These are phyloP conservation scores for Debaryomycetaceae sp. DNA, from an alignment of 1,139 yeast genomes.

Conservation along the genomic window DNA sequence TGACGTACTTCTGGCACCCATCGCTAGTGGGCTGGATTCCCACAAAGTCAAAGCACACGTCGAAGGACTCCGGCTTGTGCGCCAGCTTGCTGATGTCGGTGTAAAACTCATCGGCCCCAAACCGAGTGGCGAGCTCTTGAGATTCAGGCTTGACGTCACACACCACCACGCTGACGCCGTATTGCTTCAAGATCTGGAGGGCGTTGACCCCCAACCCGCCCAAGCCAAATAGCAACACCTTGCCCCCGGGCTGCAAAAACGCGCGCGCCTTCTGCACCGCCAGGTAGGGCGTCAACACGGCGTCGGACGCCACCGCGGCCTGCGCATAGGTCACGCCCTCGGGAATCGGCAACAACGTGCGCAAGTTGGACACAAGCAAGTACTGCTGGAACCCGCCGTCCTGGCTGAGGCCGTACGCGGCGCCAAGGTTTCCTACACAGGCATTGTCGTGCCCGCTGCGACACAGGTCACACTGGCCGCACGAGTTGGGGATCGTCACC, in stretches of 20 bases:
- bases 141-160: slow-evolving; percentile 34
- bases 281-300: slow-evolving; percentile 50
- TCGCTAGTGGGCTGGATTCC: slow-evolving; percentile 39
- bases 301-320: slow-evolving; percentile 49
- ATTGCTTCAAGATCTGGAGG: slow-evolving; percentile 38
- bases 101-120: slow-evolving; percentile 44
- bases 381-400: slow-evolving; percentile 53
- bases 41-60: slow-evolving; percentile 42
- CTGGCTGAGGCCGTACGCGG: slow-evolving; percentile 38
- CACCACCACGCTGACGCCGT: slow-evolving; percentile 39
- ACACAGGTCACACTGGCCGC: slow-evolving; percentile 43
- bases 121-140: slow-evolving; percentile 23
- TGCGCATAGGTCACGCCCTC: slow-evolving; percentile 39
- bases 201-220: slow-evolving; percentile 53
- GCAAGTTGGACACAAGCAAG: slow-evolving; percentile 31
- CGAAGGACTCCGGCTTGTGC: slow-evolving; percentile 31
- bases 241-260: slow-evolving; percentile 29
- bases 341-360: slow-evolving; percentile 41
- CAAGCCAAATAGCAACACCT: slow-evolving; percentile 42
- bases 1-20: slow-evolving; percentile 29
- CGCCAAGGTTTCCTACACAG: slow-evolving; percentile 19
- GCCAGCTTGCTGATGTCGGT: slow-evolving; percentile 24
- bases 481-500: slow-evolving; percentile 32
- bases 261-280: slow-evolving; percentile 39
- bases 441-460: slow-evolving; percentile 39